Conservation (phyloP, 2,329 filamentous ascomycete genomes). For the Achaetomium macrosporum region DNA sequence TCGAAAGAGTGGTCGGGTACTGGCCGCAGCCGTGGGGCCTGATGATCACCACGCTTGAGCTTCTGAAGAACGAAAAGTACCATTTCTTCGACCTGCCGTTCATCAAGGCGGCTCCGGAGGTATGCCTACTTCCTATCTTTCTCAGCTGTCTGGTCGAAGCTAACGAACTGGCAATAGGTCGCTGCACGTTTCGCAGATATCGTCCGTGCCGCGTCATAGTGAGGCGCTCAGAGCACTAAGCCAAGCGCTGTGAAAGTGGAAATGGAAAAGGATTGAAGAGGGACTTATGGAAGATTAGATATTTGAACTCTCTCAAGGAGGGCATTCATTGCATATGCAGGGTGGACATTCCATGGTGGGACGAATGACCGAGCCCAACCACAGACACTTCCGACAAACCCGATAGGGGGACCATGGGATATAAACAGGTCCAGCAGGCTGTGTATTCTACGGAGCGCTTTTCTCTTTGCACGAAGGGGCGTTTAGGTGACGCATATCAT, state of each 20-base stretch:
- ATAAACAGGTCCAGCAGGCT: neutral
- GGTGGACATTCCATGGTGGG: too few relatives aligned
- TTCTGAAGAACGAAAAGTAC: constrained; percentile 86
- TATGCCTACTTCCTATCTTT: constrained; percentile 36
- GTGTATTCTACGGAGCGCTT: too few relatives aligned
- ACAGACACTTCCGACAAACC: neutral
- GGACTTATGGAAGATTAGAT: too few relatives aligned
- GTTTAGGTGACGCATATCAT: constrained; percentile 11
- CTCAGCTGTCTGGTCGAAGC: neutral
- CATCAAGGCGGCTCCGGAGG: constrained; percentile 84
- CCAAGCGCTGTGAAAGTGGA: too few relatives aligned
- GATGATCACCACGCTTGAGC: constrained; percentile 78
- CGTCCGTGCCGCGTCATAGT: constrained; percentile 16
- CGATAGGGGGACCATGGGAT: neutral
- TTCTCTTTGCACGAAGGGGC: neutral
- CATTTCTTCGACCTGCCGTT: constrained; percentile 91
- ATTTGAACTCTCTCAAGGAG: too few relatives aligned
- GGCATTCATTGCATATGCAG: too few relatives aligned
- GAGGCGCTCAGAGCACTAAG: neutral
- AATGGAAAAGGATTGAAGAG: neutral
- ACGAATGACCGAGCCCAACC: neutral
- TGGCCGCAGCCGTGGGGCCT: constrained; percentile 96
- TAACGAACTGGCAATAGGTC: constrained; percentile 23
- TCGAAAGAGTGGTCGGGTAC: constrained; percentile 82
- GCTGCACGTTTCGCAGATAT: constrained; percentile 30